phyloP scores from a whole-genome alignment of 257 asterid genomes.

The Nicotiana sylvestris region DNA sequence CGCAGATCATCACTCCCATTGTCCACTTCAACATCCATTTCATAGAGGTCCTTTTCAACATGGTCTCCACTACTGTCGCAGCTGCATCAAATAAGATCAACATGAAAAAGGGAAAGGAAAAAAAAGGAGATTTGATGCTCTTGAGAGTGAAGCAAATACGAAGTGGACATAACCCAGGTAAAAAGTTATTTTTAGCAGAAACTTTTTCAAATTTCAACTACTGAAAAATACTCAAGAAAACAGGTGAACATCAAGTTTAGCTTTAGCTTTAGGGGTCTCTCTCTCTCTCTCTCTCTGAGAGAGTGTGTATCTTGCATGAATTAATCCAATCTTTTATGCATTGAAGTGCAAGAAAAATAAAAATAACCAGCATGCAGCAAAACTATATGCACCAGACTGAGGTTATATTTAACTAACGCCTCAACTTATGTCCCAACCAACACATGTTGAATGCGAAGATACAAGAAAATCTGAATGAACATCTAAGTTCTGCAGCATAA shows the following conservation, averaged over 20 bases:
- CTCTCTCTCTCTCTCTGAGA: neutral
- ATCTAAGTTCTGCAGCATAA: neutral
- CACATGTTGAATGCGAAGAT: neutral
- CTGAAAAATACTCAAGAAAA: neutral
- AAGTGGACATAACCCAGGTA: neutral
- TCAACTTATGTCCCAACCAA: neutral
- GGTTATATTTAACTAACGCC: neutral
- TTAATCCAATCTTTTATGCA: neutral
- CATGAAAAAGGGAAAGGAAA: neutral
- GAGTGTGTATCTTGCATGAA: neutral
- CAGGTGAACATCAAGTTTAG: neutral
- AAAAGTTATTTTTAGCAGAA: neutral
- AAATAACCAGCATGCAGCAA: neutral
- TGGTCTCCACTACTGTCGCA: slow-evolving; percentile 21
- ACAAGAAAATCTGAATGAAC: neutral
- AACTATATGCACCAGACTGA: neutral
- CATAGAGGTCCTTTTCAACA: slow-evolving; percentile 29
- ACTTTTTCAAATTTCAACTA: neutral
- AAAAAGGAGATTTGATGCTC: neutral
- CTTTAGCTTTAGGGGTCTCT: neutral
- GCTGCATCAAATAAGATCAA: neutral
- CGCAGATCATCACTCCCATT: slow-evolving; percentile 14
- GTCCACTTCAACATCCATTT: slow-evolving; percentile 1
- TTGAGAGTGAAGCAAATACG: neutral
- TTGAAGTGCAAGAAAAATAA: neutral